Evolutionary conservation across 768 basidiomycete species (phyloP), one percentile per base, ranked within the genome.

Genomic region (Serendipita vermifera): DNA sequence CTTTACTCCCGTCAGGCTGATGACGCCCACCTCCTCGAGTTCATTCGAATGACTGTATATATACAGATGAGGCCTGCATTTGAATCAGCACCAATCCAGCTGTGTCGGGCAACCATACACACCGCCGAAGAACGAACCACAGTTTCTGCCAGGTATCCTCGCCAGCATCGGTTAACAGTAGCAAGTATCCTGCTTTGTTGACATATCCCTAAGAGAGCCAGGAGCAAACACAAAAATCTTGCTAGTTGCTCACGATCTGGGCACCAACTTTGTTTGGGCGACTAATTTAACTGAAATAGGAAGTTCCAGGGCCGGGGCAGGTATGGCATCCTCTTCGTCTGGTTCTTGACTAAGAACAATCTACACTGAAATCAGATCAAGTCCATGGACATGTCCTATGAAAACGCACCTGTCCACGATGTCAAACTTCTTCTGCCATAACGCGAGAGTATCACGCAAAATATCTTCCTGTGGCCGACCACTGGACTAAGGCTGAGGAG

Each of bases 71-170:
- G 94, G 94, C 62, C 93, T 93, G 59, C n/a, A n/a, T n/a, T n/a
- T n/a, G n/a, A n/a, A n/a, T n/a, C n/a, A n/a, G n/a, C n/a, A n/a
- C n/a, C n/a, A n/a, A n/a, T n/a, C n/a, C n/a, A n/a, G n/a, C n/a
- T n/a, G n/a, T n/a, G n/a, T n/a, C n/a, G n/a, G n/a, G n/a, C n/a
- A n/a, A n/a, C 5, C 7, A 9, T 2, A 61, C 68, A 33, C 62
- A 90, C 91, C 91, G 79, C 66, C 82, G 78, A 9, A 98, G 74
- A 14, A 92, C 86, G 66, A 92, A 91, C 82, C 86, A 91, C 56
- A 82, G 73, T 64, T 76, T 80, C 62, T 80, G 79, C 94, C 94
- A 98, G 31, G 72, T 67, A 64, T 90, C 80, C 63, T 79, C 80
- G 38, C 77, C 79, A 11, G 91, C 87, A 66, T 97, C 83, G 27